Evolutionary conservation across 495 filamentous ascomycete species (phyloP), one percentile per base, ranked within the genome.

Genomic region (Xylaria flabelliformis): DNA sequence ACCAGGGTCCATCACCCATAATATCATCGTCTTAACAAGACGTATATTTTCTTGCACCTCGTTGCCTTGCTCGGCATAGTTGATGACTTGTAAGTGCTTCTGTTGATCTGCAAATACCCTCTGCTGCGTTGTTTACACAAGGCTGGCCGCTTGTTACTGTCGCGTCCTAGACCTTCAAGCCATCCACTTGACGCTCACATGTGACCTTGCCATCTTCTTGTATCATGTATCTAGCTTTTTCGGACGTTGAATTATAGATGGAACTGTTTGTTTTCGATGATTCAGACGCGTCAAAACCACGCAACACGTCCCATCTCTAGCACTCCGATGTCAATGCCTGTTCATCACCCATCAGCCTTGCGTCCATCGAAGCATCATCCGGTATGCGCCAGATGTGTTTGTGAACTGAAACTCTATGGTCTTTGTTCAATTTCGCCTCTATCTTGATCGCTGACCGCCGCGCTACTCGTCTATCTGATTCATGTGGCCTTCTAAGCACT

Each of bases 311-410:
- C 65, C 65, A 67, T 74, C 72, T 66, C 70, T 72, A 71, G 73
- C 69, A 50, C 62, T 71, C 70, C 65, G 48, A 72, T 74, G 73
- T 73, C 83, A 85, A 86, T 85, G 76, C 79, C 80, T 76, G 46
- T 76, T 71, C 74, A 75, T 75, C 82, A 79, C 72, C 67, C 58
- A 77, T 73, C 80, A 85, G 82, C 82, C 83, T 84, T 75, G 83
- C 72, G 72, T 75, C 75, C 78, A 84, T 85, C 83, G 75, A 80
- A 81, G 75, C 82, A 81, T 80, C 80, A 75, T 75, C 70, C 70
- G 69, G 70, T 69, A 84, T 84, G 84, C 84, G 83, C 83, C 83
- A 83, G 82, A 72, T 76, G 68, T 73, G 71, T 74, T 77, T 69
- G 58, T 68, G 72, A 67, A 76, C 79, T 77, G 72, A 78, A 83